These are phyloP conservation scores for Saccharomycopsis oosterbeekiorum DNA, from an alignment of 805 yeast genomes.

Conservation along the genomic window DNA sequence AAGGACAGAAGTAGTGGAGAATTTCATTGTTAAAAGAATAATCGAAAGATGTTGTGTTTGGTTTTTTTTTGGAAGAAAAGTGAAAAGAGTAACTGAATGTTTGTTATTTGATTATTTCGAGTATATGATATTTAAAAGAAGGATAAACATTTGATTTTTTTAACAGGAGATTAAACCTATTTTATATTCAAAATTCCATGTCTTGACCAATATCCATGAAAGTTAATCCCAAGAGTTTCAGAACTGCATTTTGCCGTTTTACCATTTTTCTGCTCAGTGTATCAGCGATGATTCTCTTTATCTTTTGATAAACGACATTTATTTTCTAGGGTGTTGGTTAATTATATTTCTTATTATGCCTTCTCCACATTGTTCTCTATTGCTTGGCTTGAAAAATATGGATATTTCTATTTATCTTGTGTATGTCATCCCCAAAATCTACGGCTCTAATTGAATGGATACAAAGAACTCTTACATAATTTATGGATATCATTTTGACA, in stretches of 20 bases:
- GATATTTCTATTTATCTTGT: neutral
- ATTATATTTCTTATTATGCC: neutral
- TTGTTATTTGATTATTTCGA: too few relatives aligned
- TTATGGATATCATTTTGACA: constrained; percentile 1
- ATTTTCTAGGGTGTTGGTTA: neutral
- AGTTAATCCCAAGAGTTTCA: neutral
- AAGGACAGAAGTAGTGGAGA: constrained; percentile 7
- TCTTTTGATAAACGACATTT: neutral
- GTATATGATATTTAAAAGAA: too few relatives aligned
- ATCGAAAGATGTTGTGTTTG: neutral
- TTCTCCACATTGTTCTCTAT: neutral
- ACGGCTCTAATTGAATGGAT: neutral
- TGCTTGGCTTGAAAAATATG: neutral
- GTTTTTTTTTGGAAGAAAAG: neutral
- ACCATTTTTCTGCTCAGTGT: neutral
- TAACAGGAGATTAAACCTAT: neutral
- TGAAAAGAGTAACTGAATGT: neutral
- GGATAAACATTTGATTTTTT: neutral
- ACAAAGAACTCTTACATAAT: neutral
- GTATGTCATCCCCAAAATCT: neutral
- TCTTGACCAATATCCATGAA: neutral
- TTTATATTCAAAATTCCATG: neutral
- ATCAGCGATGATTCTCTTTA: neutral
- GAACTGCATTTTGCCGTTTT: neutral
- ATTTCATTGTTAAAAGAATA: constrained; percentile 6